A percentile compares a stretch with the other conserved stretches of the same genome.
phyloP scores from a whole-genome alignment of 257 asterid genomes.

The Gentiana straminea region DNA sequence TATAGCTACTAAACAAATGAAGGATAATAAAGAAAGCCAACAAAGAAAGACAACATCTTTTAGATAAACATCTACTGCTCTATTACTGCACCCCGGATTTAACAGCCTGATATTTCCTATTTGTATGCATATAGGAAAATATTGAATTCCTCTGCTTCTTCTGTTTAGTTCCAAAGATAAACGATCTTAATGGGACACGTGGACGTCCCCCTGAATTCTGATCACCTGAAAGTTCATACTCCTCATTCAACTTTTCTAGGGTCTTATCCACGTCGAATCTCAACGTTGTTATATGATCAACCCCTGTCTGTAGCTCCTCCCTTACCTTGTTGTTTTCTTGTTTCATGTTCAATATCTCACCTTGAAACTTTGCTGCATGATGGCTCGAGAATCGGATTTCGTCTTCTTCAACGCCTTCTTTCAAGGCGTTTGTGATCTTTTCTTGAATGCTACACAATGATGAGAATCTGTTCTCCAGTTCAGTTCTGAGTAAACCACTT shows the following conservation, averaged over 20 bases:
- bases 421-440: constrained; percentile 55
- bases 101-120: constrained; percentile 42
- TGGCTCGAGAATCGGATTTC: constrained; percentile 69
- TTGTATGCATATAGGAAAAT: constrained; percentile 52
- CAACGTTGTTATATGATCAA: constrained; percentile 46
- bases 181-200: constrained; percentile 51
- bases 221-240: constrained; percentile 47
- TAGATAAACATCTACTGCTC: constrained; percentile 15
- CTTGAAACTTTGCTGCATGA: constrained; percentile 91
- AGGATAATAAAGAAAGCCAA: background rate
- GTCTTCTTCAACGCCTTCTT: constrained; percentile 60
- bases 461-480: constrained; percentile 47
- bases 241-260: constrained; percentile 39
- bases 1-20: background rate
- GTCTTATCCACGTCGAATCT: constrained; percentile 57
- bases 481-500: constrained; percentile 49
- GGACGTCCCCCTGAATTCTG: constrained; percentile 38
- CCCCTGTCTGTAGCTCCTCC: constrained; percentile 64
- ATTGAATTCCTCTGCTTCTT: constrained; percentile 63
- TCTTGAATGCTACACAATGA: constrained; percentile 78
- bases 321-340: constrained; percentile 85
- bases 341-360: constrained; percentile 84
- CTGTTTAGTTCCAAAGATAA: constrained; percentile 56
- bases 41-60: constrained; percentile 10
- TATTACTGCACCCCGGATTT: constrained; percentile 39